Evolutionary conservation across 495 filamentous ascomycete species (phyloP).

Genomic region (Neurospora terricola): DNA sequence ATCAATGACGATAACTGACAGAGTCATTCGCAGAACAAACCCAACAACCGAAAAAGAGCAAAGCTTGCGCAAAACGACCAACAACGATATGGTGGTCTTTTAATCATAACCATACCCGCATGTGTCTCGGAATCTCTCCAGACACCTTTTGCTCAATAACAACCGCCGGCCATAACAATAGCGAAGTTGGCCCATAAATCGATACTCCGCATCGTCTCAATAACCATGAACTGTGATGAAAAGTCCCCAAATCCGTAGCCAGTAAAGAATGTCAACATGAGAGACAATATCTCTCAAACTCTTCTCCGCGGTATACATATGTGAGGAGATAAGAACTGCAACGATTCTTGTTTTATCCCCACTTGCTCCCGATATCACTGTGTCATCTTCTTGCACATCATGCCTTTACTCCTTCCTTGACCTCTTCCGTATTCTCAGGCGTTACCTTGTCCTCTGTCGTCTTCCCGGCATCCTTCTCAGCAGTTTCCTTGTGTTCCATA

Average conservation of each 20-base stretch:
- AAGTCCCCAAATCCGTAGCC: neutral
- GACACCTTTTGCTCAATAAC: neutral
- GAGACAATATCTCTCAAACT: neutral
- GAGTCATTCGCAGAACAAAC: neutral
- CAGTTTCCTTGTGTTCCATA: neutral
- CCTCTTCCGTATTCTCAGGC: neutral
- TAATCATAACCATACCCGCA: neutral
- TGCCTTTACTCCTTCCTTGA: neutral
- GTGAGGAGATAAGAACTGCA: neutral
- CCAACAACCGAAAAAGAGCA: neutral
- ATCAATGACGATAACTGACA: neutral
- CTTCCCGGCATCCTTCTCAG: neutral
- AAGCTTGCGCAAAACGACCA: neutral
- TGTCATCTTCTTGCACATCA: neutral
- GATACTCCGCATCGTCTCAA: neutral
- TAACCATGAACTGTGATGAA: neutral
- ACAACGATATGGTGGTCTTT: neutral
- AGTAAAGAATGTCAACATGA: neutral
- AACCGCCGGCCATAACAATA: neutral
- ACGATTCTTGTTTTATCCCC: neutral
- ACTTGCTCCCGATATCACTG: neutral
- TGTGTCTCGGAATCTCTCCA: neutral
- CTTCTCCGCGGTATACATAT: neutral
- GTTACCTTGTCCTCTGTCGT: slow-evolving; percentile 6
- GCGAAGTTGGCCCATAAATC: neutral